phyloP scores from a whole-genome alignment of 2,329 filamentous ascomycete species.

The Fusarium temperatum region DNA sequence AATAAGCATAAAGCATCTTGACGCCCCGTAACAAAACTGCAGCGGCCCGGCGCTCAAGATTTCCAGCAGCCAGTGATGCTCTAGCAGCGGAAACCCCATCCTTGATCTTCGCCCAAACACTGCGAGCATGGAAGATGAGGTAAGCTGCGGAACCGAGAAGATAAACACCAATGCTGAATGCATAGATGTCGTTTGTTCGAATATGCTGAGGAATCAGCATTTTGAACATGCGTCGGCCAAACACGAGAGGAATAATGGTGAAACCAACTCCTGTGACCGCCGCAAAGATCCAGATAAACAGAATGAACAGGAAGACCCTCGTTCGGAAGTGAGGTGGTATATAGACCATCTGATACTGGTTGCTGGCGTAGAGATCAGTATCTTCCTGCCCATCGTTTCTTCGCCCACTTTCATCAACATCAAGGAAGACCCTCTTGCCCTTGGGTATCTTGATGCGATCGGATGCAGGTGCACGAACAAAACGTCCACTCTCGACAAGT shows the following conservation, averaged over 20 bases:
- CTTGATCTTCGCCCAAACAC: conserved; percentile 48
- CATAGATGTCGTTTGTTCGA: conserved; percentile 93
- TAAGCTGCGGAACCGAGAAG: conserved; percentile 76
- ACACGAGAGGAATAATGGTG: conserved; percentile 85
- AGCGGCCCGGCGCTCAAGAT: conserved; percentile 39
- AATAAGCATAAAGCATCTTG: conserved; percentile 77
- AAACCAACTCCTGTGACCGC: conserved; percentile 85
- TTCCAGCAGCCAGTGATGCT: conserved; percentile 34
- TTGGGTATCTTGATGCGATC: conserved; percentile 96
- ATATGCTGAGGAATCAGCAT: conserved; percentile 75
- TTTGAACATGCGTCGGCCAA: conserved; percentile 83
- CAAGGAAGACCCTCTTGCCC: conserved; percentile 80
- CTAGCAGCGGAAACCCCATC: conserved; percentile 42
- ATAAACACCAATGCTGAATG: conserved; percentile 91
- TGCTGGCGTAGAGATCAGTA: conserved; percentile 62
- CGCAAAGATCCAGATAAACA: conserved; percentile 93
- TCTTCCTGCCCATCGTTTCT: conserved; percentile 66
- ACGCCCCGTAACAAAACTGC: conserved; percentile 45
- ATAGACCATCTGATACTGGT: conserved; percentile 77
- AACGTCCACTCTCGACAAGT: conserved; percentile 77
- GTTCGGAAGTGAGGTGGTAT: conserved; percentile 85
- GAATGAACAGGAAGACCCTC: conserved; percentile 84
- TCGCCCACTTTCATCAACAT: conserved; percentile 72
- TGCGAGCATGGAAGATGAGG: conserved; percentile 60
- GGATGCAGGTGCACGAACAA: conserved; percentile 91